These are phyloP conservation scores for Plasmodium billcollinsi DNA, from an alignment of 169 alveolate species.

Conservation along the genomic window DNA sequence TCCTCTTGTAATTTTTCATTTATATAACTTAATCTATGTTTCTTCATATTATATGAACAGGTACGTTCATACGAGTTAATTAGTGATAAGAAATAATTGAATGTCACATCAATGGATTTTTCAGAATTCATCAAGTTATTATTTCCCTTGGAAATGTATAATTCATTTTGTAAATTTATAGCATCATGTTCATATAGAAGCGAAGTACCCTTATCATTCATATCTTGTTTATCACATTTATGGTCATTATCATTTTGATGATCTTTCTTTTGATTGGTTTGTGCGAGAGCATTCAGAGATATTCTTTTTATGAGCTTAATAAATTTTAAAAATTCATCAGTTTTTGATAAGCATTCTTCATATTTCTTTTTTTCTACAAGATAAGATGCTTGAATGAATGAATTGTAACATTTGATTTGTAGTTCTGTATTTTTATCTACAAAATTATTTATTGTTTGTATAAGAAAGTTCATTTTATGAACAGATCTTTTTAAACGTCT, in stretches of 20 bases:
- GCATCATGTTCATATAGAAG: background rate
- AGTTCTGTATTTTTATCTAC: slow-evolving; percentile 59
- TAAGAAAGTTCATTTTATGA: slow-evolving; percentile 29
- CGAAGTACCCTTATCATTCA: background rate
- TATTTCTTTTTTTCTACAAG: slow-evolving; percentile 44
- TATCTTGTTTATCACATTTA: background rate
- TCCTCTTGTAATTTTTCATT: slow-evolving; percentile 57
- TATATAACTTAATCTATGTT: slow-evolving; percentile 8
- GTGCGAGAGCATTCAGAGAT: background rate
- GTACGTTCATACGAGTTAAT: slow-evolving; percentile 50
- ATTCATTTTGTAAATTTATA: background rate
- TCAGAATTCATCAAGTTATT: slow-evolving; percentile 28
- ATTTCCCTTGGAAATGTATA: background rate
- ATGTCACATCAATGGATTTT: slow-evolving; percentile 23
- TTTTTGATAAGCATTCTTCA: slow-evolving; percentile 48
- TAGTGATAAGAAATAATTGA: slow-evolving; percentile 36
- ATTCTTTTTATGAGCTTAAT: slow-evolving; percentile 41
- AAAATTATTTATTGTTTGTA: background rate
- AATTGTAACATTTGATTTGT: slow-evolving; percentile 41
- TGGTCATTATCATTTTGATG: background rate
- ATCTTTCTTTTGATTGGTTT: background rate
- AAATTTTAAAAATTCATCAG: slow-evolving; percentile 34
- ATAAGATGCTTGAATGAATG: slow-evolving; percentile 33
- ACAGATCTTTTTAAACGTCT: slow-evolving; percentile 47
- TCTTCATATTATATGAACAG: slow-evolving; percentile 36